A percentile compares a stretch with the other conserved stretches of the same genome.
phyloP scores from a whole-genome alignment of 495 filamentous ascomycete genomes.

The Lepraria neglecta region DNA sequence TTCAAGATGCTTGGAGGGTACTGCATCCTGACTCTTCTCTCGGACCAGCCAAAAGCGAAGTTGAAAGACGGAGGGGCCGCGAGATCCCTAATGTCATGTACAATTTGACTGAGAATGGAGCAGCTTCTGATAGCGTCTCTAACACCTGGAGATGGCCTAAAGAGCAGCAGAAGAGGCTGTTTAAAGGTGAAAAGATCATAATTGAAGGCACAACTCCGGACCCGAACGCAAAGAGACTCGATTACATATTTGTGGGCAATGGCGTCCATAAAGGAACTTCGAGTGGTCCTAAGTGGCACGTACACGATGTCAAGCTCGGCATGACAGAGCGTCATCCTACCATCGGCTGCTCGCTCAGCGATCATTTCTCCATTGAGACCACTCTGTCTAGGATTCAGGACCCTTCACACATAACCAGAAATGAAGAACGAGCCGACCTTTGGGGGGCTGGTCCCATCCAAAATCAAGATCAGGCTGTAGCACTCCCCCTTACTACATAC shows the following conservation, averaged over 20 bases:
- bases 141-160: slow-evolving; percentile 95
- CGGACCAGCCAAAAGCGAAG: slow-evolving; percentile 57
- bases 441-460: background rate
- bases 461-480: background rate
- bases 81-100: slow-evolving; percentile 62
- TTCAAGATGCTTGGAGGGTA: slow-evolving; percentile 74
- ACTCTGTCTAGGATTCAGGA: slow-evolving; percentile 37
- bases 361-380: slow-evolving; percentile 84
- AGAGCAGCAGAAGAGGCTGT: slow-evolving; percentile 50
- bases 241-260: slow-evolving; percentile 80
- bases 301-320: slow-evolving; percentile 61
- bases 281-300: slow-evolving; percentile 48
- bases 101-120: slow-evolving; percentile 74
- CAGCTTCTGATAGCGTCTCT: slow-evolving; percentile 75
- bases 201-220: slow-evolving; percentile 58
- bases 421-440: background rate
- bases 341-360: slow-evolving; percentile 76
- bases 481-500: slow-evolving; percentile 53
- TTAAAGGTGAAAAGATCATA: slow-evolving; percentile 49
- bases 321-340: slow-evolving; percentile 81
- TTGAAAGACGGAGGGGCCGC: slow-evolving; percentile 47
- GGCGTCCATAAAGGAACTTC: slow-evolving; percentile 32
- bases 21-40: slow-evolving; percentile 75
- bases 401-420: slow-evolving; percentile 1
- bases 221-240: slow-evolving; percentile 73